A percentile compares a stretch with the other conserved stretches of the same genome.
phyloP scores from a whole-genome alignment of 2,329 filamentous ascomycete genomes.

The Amylocarpus encephaloides region DNA sequence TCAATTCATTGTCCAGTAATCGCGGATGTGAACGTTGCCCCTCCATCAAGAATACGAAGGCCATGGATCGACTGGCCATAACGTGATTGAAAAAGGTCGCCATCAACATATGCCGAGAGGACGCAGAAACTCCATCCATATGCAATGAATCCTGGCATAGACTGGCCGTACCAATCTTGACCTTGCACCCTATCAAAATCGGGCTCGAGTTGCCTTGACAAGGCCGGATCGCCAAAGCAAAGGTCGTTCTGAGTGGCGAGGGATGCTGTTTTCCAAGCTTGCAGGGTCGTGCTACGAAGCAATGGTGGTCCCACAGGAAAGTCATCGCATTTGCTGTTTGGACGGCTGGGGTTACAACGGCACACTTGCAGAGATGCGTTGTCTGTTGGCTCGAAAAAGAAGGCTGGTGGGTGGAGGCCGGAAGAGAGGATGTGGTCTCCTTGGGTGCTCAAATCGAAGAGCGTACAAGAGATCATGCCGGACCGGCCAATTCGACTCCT shows the following conservation, averaged over 20 bases:
- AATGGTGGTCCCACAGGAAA: conserved; percentile 4
- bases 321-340: neutral
- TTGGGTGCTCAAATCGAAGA: conserved; percentile 3
- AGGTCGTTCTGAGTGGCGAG: conserved; percentile 1
- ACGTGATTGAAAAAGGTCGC: conserved; percentile 26
- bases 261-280: neutral
- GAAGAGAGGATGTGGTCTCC: conserved; percentile 2
- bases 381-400: conserved; percentile 20
- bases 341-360: conserved; percentile 8
- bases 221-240: conserved; percentile 10
- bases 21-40: conserved; percentile 11
- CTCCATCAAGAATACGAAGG: conserved; percentile 10
- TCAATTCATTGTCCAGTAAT: conserved; percentile 18
- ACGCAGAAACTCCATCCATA: conserved; percentile 17
- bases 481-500: neutral
- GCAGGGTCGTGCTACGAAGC: conserved; percentile 8
- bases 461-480: neutral
- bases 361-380: conserved; percentile 24
- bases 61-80: conserved; percentile 24
- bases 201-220: conserved; percentile 4
- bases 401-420: conserved; percentile 10
- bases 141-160: conserved; percentile 12
- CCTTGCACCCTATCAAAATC: conserved; percentile 18
- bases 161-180: conserved; percentile 17
- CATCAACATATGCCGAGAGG: conserved; percentile 19